A percentile compares a stretch with the other conserved stretches of the same genome.
These are phyloP conservation scores for Yarrowia yakushimensis DNA, from an alignment of 805 yeast species.

Conservation along the genomic window DNA sequence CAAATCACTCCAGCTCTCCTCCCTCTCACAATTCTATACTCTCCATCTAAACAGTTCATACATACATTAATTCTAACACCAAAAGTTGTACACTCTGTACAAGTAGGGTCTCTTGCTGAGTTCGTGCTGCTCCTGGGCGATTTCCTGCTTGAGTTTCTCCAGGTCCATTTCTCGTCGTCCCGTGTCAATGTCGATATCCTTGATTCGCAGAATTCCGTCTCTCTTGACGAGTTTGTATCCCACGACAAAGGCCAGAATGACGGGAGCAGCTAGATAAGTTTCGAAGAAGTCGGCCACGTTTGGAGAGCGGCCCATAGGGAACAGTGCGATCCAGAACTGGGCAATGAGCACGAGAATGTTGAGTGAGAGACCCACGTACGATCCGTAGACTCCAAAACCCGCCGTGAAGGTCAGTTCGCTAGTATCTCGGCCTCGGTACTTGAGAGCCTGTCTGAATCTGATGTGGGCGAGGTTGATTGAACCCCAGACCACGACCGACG, in stretches of 20 bases:
- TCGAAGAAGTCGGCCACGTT: background rate
- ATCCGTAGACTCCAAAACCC: background rate
- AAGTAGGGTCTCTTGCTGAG: background rate
- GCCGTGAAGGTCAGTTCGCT: background rate
- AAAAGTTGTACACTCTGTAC: background rate
- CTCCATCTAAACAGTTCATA: too few species aligned
- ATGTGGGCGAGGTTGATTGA: background rate
- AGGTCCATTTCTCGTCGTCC: background rate
- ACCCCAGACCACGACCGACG: background rate
- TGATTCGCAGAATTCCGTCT: background rate
- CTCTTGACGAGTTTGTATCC: background rate
- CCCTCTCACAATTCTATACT: too few species aligned
- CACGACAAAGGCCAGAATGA: background rate
- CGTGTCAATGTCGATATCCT: background rate
- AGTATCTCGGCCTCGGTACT: background rate
- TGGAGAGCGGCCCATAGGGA: background rate
- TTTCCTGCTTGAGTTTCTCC: background rate
- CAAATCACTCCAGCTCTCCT: too few species aligned
- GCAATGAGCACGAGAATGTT: background rate
- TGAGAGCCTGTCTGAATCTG: constrained; percentile 5
- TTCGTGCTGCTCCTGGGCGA: background rate
- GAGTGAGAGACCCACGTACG: background rate
- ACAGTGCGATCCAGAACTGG: constrained; percentile 8
- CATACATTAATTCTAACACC: too few species aligned
- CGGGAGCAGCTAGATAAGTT: background rate